These are phyloP conservation scores for Plenodomus lindquistii DNA, from an alignment of 2,329 filamentous ascomycete genomes.

Conservation along the genomic window DNA sequence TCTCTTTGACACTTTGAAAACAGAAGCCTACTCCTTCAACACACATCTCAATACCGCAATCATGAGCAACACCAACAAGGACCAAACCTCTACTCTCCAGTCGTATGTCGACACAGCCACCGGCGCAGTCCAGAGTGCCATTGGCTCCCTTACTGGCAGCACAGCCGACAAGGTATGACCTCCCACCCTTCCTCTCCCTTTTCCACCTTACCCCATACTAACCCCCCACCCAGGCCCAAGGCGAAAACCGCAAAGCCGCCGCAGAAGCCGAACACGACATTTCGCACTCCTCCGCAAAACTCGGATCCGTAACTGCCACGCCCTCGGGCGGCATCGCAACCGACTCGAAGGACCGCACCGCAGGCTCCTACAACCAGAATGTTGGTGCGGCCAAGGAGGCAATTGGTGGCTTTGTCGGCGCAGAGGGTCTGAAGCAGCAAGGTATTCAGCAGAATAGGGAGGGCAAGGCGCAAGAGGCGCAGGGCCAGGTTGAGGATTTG, in stretches of 20 bases:
- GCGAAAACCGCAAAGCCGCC: conserved; percentile 66
- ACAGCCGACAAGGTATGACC: conserved; percentile 62
- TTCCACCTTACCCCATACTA: conserved; percentile 14
- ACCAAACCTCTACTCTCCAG: conserved; percentile 74
- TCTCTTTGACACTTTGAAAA: neutral
- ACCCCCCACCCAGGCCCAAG: conserved; percentile 54
- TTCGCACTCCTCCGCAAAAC: conserved; percentile 74
- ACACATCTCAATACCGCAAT: neutral
- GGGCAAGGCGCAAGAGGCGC: conserved; percentile 80
- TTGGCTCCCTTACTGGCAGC: conserved; percentile 76
- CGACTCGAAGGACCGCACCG: conserved; percentile 72
- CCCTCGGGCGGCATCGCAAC: conserved; percentile 69
- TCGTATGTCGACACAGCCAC: conserved; percentile 67
- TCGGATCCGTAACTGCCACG: conserved; percentile 72
- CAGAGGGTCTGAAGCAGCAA: conserved; percentile 71
- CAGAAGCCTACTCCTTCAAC: neutral
- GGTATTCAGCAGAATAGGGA: conserved; percentile 78
- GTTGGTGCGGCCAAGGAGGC: conserved; percentile 84
- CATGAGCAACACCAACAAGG: conserved; percentile 55
- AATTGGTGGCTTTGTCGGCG: conserved; percentile 74
- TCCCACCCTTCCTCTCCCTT: conserved; percentile 4
- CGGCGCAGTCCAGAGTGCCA: conserved; percentile 70
- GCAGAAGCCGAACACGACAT: conserved; percentile 70
- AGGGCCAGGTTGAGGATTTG: conserved; percentile 78
- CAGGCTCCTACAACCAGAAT: conserved; percentile 85